A percentile compares a stretch with the other conserved stretches of the same genome.
Evolutionary conservation across 495 filamentous ascomycete genomes (phyloP).

Genomic region (Annulohypoxylon nitens): DNA sequence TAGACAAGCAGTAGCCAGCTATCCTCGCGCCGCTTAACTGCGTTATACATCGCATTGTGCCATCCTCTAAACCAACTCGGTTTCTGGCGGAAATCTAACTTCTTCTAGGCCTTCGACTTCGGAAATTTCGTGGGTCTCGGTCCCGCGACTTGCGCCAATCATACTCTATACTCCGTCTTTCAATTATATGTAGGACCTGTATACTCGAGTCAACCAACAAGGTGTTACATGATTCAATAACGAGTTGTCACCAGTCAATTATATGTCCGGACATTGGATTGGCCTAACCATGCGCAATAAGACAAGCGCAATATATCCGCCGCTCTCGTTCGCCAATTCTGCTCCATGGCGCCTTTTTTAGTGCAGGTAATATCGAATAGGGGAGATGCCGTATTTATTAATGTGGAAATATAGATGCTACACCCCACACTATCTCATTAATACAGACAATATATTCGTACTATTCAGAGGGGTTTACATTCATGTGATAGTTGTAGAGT

Average conservation of each 20-base stretch:
- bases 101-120: slow-evolving; percentile 32
- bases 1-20: slow-evolving; percentile 26
- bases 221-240: slow-evolving; percentile 29
- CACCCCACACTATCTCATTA: neutral
- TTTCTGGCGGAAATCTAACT: slow-evolving; percentile 28
- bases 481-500: neutral
- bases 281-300: neutral
- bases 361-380: neutral
- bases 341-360: neutral
- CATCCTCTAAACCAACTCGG: slow-evolving; percentile 30
- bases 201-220: slow-evolving; percentile 17
- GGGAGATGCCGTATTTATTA: neutral
- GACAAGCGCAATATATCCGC: neutral
- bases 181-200: slow-evolving; percentile 14
- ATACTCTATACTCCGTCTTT: slow-evolving; percentile 16
- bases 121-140: slow-evolving; percentile 35
- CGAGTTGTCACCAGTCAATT: slow-evolving; percentile 9
- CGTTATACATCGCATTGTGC: slow-evolving; percentile 20
- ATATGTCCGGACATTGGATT: neutral
- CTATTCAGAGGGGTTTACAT: neutral
- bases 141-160: slow-evolving; percentile 22
- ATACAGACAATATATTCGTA: neutral
- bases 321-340: neutral
- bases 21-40: slow-evolving; percentile 27
- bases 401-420: neutral